Evolutionary conservation across 169 alveolate species (phyloP).

Genomic region (Pseudocohnilembus persalinus): DNA sequence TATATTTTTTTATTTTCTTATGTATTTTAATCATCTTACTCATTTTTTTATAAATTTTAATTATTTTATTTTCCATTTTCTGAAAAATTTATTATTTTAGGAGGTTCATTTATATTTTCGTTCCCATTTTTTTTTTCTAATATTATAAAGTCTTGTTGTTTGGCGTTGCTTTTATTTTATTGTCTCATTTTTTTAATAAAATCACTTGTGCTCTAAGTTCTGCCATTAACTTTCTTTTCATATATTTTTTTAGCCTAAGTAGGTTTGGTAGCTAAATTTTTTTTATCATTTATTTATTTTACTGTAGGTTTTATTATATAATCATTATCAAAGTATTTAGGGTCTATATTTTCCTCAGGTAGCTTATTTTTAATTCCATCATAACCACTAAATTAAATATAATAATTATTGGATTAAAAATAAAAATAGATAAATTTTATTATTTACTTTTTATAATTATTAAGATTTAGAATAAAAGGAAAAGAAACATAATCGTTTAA

Average conservation of each 20-base stretch:
- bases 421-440: too few species aligned
- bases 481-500: conserved; percentile 80
- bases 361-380: conserved; percentile 46
- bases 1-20: conserved; percentile 11
- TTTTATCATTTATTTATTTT: neutral
- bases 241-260: neutral
- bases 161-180: neutral
- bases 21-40: conserved; percentile 2
- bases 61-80: neutral
- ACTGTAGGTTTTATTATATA: neutral
- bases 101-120: neutral
- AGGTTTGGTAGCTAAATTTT: neutral
- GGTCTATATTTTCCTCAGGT: conserved; percentile 39
- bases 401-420: too few species aligned
- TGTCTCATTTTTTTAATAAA: conserved; percentile 14
- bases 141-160: neutral
- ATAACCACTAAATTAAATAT: conserved; percentile 24
- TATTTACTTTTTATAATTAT: conserved; percentile 44
- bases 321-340: conserved; percentile 12
- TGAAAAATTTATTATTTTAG: neutral
- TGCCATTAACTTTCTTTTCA: neutral
- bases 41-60: neutral
- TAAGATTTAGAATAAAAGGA: conserved; percentile 83
- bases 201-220: conserved; percentile 8
- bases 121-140: neutral